These are phyloP conservation scores for Backusella sp. DNA, from an alignment of 192 early-diverging fungal genomes.

Conservation along the genomic window DNA sequence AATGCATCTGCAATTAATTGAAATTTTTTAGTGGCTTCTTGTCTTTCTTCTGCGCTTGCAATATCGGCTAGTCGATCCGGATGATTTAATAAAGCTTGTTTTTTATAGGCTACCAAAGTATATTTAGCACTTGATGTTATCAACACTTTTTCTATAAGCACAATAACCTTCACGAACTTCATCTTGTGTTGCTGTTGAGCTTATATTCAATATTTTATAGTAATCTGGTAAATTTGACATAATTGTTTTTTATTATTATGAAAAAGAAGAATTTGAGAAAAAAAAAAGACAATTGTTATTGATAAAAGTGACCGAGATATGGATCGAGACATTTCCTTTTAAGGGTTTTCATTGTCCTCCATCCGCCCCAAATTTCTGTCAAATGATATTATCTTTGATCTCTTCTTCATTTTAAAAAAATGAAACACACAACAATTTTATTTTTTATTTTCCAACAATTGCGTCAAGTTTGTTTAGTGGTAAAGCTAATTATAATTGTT, in stretches of 20 bases:
- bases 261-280: neutral
- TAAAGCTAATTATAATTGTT: neutral
- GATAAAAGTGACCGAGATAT: neutral
- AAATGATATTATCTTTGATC: neutral
- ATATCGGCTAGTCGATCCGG: conserved; percentile 24
- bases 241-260: neutral
- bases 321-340: neutral
- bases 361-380: neutral
- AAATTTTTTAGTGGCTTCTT: conserved; percentile 24
- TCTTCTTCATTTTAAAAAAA: neutral
- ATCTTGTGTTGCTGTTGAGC: conserved; percentile 21
- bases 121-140: neutral
- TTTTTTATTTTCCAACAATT: neutral
- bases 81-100: conserved; percentile 28
- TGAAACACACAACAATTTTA: neutral
- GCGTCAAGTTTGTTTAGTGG: no score
- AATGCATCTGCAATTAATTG: conserved; percentile 31
- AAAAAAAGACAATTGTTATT: neutral
- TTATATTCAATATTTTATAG: conserved; percentile 27
- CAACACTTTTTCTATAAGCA: neutral
- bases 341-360: neutral
- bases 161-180: conserved; percentile 30
- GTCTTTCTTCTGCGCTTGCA: conserved; percentile 7
- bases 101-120: conserved; percentile 25
- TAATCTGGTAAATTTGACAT: conserved; percentile 34